Conservation (phyloP, 2,329 filamentous ascomycete species). For the Aspergillus terreus region DNA sequence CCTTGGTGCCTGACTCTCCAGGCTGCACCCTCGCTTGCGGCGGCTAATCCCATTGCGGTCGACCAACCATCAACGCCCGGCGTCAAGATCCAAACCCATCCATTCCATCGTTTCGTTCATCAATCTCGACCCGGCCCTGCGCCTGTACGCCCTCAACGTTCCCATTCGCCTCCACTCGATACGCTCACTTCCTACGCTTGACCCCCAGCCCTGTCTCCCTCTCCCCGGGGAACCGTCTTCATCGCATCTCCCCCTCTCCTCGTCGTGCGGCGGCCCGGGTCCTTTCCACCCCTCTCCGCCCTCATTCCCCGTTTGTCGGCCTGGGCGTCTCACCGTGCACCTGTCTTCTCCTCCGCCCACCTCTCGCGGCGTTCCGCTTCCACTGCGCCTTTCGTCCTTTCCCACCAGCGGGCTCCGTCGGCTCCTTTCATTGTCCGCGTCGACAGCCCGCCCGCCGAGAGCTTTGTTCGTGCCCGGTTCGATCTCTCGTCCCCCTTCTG, state of each 20-base stretch:
- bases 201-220: slow-evolving; percentile 1
- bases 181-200: slow-evolving; percentile 1
- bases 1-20: slow-evolving; percentile 1
- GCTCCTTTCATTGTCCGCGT: neutral
- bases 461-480: slow-evolving; percentile 4
- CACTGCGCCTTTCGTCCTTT: neutral
- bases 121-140: neutral
- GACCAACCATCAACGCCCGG: slow-evolving; percentile 36
- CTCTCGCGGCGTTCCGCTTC: neutral
- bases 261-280: slow-evolving; percentile 22
- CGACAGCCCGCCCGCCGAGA: neutral
- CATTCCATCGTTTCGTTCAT: slow-evolving; percentile 23
- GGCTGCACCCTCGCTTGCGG: slow-evolving; percentile 33
- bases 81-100: slow-evolving; percentile 27
- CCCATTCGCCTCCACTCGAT: neutral
- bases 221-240: neutral
- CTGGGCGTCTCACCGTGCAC: slow-evolving; percentile 13
- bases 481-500: slow-evolving; percentile 8
- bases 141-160: neutral
- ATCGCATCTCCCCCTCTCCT: slow-evolving; percentile 2
- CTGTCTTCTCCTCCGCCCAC: slow-evolving; percentile 11
- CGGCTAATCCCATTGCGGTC: slow-evolving; percentile 36
- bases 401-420: neutral
- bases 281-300: slow-evolving; percentile 27
- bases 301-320: slow-evolving; percentile 21